phyloP scores from a whole-genome alignment of 495 filamentous ascomycete species.

The Hypoxylon subgilvum region DNA sequence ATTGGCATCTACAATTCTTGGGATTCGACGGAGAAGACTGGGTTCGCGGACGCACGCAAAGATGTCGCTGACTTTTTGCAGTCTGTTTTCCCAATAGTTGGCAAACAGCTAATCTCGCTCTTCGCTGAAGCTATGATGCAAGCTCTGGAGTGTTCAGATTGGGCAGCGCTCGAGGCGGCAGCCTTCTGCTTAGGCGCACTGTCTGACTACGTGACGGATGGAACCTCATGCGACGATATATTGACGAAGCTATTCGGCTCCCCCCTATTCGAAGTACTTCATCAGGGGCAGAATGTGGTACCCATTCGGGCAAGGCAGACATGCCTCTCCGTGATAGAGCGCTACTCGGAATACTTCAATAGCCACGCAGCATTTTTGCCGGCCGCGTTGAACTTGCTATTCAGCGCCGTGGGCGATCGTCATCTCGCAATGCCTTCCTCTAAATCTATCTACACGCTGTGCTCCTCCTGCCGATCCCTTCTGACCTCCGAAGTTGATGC shows the following conservation, averaged over 20 bases:
- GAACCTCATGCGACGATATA: slow-evolving; percentile 67
- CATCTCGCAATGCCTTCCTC: slow-evolving; percentile 75
- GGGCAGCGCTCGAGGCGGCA: slow-evolving; percentile 80
- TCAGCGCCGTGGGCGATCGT: slow-evolving; percentile 71
- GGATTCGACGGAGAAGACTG: slow-evolving; percentile 72
- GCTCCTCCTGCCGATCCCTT: slow-evolving; percentile 75
- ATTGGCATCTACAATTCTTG: slow-evolving; percentile 61
- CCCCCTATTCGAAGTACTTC: slow-evolving; percentile 66
- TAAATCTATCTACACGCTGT: slow-evolving; percentile 77
- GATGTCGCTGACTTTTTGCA: slow-evolving; percentile 84
- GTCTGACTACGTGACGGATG: slow-evolving; percentile 75
- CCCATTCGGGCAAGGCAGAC: slow-evolving; percentile 77
- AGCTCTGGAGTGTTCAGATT: slow-evolving; percentile 64
- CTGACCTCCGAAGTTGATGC: slow-evolving; percentile 73
- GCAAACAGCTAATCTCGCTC: slow-evolving; percentile 68
- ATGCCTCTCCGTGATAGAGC: slow-evolving; percentile 75
- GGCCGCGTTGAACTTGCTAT: slow-evolving; percentile 79
- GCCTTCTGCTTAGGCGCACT: slow-evolving; percentile 79
- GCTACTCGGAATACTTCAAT: slow-evolving; percentile 83
- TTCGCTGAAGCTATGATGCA: slow-evolving; percentile 69
- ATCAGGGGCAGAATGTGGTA: slow-evolving; percentile 58
- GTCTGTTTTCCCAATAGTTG: slow-evolving; percentile 73
- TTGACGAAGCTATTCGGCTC: slow-evolving; percentile 72
- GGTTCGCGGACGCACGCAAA: slow-evolving; percentile 77
- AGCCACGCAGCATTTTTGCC: slow-evolving; percentile 73